Evolutionary conservation across 176 grass and related monocot genomes (phyloP).

Genomic region (Aechmea fasciata): DNA sequence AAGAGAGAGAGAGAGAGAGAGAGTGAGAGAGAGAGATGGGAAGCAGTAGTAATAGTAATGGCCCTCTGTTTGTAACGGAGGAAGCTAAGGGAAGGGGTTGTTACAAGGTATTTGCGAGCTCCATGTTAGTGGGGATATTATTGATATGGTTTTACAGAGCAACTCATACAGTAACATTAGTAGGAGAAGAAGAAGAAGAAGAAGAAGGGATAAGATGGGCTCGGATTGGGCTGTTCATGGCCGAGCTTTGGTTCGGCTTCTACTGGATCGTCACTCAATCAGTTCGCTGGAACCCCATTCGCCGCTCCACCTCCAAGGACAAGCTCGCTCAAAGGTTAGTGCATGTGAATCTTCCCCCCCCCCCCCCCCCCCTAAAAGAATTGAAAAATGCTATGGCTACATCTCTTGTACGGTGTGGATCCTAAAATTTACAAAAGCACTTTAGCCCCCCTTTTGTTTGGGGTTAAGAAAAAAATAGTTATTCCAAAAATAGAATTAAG

Average conservation of each 20-base stretch:
- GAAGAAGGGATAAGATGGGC: conserved; percentile 17
- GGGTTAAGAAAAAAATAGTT: no score
- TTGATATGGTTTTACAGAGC: conserved; percentile 42
- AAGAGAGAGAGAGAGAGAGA: no score
- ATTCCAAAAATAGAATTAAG: no score
- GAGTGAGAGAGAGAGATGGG: background rate
- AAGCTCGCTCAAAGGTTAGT: conserved; percentile 65
- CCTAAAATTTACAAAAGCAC: no score
- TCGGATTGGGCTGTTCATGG: conserved; percentile 48
- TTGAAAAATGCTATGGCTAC: no score
- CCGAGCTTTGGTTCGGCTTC: conserved; percentile 58
- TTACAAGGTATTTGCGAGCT: conserved; percentile 39
- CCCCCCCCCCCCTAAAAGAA: no score
- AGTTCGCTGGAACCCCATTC: conserved; percentile 43
- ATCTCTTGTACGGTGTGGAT: no score
- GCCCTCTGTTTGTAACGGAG: conserved; percentile 41
- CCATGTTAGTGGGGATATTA: conserved; percentile 35
- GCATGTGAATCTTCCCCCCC: no score
- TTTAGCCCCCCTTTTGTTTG: no score
- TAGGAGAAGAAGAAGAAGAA: background rate
- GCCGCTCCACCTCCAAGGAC: conserved; percentile 39
- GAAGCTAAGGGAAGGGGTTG: conserved; percentile 16
- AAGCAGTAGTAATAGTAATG: background rate
- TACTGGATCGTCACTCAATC: conserved; percentile 76
- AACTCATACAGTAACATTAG: conserved; percentile 13